Evolutionary conservation across 2,329 filamentous ascomycete genomes (phyloP).

Genomic region (Apiospora saccharicola): DNA sequence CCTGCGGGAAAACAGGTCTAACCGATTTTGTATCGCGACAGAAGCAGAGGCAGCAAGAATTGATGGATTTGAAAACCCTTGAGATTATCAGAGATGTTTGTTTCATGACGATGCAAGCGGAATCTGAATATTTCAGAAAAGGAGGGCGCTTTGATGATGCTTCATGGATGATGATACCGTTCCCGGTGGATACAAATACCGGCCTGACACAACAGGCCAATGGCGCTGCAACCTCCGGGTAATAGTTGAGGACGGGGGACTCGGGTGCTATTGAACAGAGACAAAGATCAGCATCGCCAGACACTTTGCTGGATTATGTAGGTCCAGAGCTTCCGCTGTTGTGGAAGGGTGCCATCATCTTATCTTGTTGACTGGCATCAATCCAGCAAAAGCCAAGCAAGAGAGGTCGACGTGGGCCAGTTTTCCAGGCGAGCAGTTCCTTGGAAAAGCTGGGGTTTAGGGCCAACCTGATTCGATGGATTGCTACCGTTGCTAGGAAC

Average conservation of each 20-base stretch:
- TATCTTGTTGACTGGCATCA: background rate
- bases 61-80: background rate
- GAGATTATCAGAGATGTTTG: background rate
- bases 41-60: background rate
- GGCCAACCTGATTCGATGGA: background rate
- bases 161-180: slow-evolving; percentile 1
- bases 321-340: background rate
- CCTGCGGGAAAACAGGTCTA: background rate
- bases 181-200: background rate
- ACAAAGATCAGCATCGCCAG: background rate
- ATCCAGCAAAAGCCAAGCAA: background rate
- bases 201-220: background rate
- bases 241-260: background rate
- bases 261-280: background rate
- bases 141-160: background rate
- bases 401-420: background rate
- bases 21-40: background rate
- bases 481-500: background rate
- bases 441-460: slow-evolving; percentile 15
- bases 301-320: background rate
- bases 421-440: background rate
- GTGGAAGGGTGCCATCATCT: background rate
- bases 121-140: background rate
- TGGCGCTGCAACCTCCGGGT: background rate
- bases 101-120: background rate